phyloP scores from a whole-genome alignment of 2,329 filamentous ascomycete genomes.

The Stylonectria norvegica region DNA sequence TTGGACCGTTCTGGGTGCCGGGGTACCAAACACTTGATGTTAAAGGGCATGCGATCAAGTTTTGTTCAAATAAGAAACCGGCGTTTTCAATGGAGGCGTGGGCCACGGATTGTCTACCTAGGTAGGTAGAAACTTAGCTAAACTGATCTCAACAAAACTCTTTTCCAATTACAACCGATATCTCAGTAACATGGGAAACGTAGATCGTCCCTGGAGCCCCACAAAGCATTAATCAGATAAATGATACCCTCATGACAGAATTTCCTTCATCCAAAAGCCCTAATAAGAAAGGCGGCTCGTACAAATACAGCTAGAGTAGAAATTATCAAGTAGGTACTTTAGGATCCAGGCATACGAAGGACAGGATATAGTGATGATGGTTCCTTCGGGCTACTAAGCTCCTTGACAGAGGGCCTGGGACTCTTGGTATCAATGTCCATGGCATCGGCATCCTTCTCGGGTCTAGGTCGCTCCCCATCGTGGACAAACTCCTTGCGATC shows the following conservation, averaged over 20 bases:
- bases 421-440: slow-evolving; percentile 39
- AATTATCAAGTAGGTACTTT: slow-evolving; percentile 7
- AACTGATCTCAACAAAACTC: not conserved
- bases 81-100: not conserved
- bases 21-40: not conserved
- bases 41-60: not conserved
- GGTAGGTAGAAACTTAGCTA: not conserved
- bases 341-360: slow-evolving; percentile 37
- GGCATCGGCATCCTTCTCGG: slow-evolving; percentile 25
- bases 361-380: slow-evolving; percentile 39
- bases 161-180: not conserved
- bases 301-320: slow-evolving; percentile 21
- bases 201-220: too few species aligned
- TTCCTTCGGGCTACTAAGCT: slow-evolving; percentile 26
- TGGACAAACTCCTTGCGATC: slow-evolving; percentile 52
- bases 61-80: not conserved
- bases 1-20: not conserved
- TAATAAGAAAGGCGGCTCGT: slow-evolving; percentile 14
- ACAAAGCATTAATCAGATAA: not conserved
- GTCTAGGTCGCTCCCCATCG: slow-evolving; percentile 21
- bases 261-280: slow-evolving; percentile 2
- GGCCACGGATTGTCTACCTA: not conserved
- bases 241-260: slow-evolving; percentile 1
- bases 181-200: not conserved
- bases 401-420: slow-evolving; percentile 23